Conservation (phyloP, 306 rosid genomes). For the Trifolium subterraneum region DNA sequence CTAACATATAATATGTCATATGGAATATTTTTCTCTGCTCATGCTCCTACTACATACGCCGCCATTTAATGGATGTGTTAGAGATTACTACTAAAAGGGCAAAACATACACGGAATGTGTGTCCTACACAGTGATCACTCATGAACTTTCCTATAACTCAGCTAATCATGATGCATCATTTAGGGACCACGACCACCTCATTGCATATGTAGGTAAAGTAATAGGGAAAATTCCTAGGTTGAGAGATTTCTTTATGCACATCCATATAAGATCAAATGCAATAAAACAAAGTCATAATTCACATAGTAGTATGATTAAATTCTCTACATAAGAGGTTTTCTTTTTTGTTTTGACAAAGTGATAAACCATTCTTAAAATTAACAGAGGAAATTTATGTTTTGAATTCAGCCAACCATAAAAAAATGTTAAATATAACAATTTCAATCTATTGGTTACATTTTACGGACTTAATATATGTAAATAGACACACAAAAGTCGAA, state of each 20-base stretch:
- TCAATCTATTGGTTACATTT: no score
- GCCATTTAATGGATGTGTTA: background rate
- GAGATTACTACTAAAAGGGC: background rate
- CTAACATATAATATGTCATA: background rate
- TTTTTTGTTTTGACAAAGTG: no score
- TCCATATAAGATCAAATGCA: background rate
- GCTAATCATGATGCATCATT: slow-evolving; percentile 3
- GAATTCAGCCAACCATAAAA: no score
- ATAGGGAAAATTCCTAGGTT: background rate
- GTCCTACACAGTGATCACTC: slow-evolving; percentile 13
- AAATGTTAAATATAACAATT: no score
- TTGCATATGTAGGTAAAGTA: background rate
- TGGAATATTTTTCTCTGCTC: background rate
- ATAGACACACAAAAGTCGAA: no score
- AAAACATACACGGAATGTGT: background rate
- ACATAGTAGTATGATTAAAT: no score
- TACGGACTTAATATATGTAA: no score
- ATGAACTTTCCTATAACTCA: slow-evolving; percentile 20
- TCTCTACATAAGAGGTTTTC: no score
- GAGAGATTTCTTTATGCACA: background rate
- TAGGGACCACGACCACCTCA: background rate
- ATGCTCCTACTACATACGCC: background rate
- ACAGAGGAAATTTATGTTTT: no score
- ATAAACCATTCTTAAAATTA: no score
- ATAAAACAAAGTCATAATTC: no score